Percentiles rank a stretch among this genome's conserved stretches.
Conservation (phyloP, 352 stramenopile genomes). For the Phytophthora nicotianae region DNA sequence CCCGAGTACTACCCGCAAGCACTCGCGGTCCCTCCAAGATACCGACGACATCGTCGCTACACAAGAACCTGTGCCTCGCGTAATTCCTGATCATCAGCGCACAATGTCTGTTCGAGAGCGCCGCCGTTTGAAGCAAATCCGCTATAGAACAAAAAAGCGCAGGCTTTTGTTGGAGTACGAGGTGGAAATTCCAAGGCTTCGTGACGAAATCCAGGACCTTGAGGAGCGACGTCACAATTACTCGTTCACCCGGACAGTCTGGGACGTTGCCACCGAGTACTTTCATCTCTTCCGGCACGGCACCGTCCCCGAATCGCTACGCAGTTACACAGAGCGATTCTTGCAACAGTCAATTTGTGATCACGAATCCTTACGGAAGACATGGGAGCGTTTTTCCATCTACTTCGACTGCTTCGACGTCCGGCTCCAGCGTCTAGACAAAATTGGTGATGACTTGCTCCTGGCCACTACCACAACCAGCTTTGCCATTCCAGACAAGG, state of each 20-base stretch:
- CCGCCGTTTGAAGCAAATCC: not conserved
- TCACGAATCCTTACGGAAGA: not conserved
- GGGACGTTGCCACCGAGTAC: constrained; percentile 1
- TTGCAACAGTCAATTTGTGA: not conserved
- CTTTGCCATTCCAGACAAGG: not conserved
- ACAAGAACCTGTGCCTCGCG: not conserved
- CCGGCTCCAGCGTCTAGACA: not conserved
- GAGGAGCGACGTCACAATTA: not conserved
- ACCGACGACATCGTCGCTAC: not conserved
- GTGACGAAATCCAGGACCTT: not conserved
- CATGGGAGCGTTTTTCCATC: not conserved
- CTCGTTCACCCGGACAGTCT: not conserved
- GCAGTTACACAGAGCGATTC: not conserved
- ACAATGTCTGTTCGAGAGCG: not conserved
- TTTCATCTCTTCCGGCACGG: constrained; percentile 2
- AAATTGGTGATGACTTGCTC: not conserved
- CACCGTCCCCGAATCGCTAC: not conserved
- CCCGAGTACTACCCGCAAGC: not conserved
- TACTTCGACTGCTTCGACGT: constrained; percentile 2
- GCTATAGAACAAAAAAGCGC: not conserved
- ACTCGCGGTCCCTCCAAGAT: not conserved
- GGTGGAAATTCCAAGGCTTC: not conserved
- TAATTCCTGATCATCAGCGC: not conserved
- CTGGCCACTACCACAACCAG: not conserved
- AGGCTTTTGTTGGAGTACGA: not conserved